Conservation (phyloP, 495 filamentous ascomycete genomes). For the Penicillium ochrochloron region DNA sequence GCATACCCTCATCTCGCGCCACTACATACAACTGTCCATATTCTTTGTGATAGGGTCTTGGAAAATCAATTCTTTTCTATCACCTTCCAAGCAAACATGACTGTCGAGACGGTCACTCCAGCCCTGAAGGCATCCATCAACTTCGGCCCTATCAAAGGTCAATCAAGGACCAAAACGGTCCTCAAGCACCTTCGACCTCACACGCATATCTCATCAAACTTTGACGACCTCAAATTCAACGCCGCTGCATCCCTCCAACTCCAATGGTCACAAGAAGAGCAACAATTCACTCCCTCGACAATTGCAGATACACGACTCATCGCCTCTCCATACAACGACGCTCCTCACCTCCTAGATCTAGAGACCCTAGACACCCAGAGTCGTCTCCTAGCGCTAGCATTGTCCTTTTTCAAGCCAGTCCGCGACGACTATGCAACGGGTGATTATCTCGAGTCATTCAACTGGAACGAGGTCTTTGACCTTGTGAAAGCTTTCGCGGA, state of each 20-base stretch:
- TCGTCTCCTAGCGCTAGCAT: conserved; percentile 70
- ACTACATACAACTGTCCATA: background rate
- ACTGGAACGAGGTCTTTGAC: conserved; percentile 69
- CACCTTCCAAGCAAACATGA: conserved; percentile 19
- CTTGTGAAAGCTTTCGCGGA: conserved; percentile 49
- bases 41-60: background rate
- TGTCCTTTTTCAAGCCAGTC: conserved; percentile 63
- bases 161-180: conserved; percentile 1
- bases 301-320: conserved; percentile 50
- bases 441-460: conserved; percentile 74
- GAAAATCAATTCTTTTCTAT: background rate
- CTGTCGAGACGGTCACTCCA: conserved; percentile 12
- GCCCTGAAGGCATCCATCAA: conserved; percentile 2
- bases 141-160: conserved; percentile 2
- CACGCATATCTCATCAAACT: conserved; percentile 39
- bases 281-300: conserved; percentile 14
- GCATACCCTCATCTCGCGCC: background rate
- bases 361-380: conserved; percentile 63
- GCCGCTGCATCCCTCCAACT: conserved; percentile 43
- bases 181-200: conserved; percentile 32
- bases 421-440: conserved; percentile 77
- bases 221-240: conserved; percentile 40
- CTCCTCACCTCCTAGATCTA: conserved; percentile 72
- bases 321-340: conserved; percentile 73
- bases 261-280: conserved; percentile 18